Base-by-base conservation (phyloP, 2,329 filamentous ascomycete genomes). In the Sclerotiophoma versabilis region DNA sequence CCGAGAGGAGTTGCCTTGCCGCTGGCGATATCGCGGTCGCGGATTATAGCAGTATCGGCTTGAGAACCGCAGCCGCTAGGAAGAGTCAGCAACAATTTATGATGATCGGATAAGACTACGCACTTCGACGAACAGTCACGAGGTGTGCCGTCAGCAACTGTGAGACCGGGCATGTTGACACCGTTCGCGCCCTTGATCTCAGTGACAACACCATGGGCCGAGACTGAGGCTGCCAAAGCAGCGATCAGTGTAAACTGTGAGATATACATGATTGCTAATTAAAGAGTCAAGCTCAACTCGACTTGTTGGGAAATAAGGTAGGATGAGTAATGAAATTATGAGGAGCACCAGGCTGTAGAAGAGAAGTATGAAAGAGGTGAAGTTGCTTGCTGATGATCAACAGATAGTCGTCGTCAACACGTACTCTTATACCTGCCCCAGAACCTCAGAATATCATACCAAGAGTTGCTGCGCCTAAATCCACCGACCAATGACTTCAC, bases 21-120 rank as follows among this genome's bases (percentile, higher is more conserved):
- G 44, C 76, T 81, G 32, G 76, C 73, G 39, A 89, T 80, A 69
- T 89, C 87, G 10, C 78, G 73, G 62, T 85, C 77, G 19, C 86
- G 83, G 71, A 89, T 88, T 76, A 90, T 88, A 67, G 86, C 80
- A 15, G 87, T 89, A 70, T 90, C 87, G 52, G 83, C 84, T 70
- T 89, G 83, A 14, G 86, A 82, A 56, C 87, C 87, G 67, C 87
- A 89, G 41, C 75, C 65, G 53, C 70, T 73, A 25, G 4, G 10
- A 8, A 26, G 7, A 39, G 50, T 72, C 47, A 71, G 63, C 51
- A 7, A 20, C 8, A 2, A 33, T 15, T 22, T 25, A 25, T 29
- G 10, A 27, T 17, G 42, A 15, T 30, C 6, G 11, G 33, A 25
- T 9, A 12, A 32, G 39, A 19, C 26, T 1, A 36, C 20, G 34